Conservation (phyloP, 768 basidiomycete species). For the Mycena galopus region DNA sequence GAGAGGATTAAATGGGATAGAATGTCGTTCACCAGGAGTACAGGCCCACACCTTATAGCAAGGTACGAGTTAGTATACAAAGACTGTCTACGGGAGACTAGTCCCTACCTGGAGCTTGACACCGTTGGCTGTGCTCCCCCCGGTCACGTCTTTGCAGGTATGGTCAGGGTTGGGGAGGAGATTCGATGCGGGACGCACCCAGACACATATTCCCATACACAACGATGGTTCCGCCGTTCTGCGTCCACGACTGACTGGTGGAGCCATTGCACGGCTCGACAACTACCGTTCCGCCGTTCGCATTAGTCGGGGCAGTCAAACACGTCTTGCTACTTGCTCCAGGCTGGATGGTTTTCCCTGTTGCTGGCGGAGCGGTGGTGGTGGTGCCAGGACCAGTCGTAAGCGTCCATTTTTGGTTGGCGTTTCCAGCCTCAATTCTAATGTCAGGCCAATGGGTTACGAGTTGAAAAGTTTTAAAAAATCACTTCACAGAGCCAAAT, state of each 20-base stretch:
- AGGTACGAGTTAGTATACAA: too few relatives aligned
- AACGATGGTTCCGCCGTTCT: neutral
- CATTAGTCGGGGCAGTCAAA: slow-evolving; percentile 11
- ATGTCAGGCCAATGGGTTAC: neutral
- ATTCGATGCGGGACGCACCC: neutral
- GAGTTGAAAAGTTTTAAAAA: too few relatives aligned
- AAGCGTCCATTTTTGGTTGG: slow-evolving; percentile 19
- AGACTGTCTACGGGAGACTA: too few relatives aligned
- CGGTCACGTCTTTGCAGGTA: neutral
- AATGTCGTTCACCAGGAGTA: too few relatives aligned
- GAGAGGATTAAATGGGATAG: too few relatives aligned
- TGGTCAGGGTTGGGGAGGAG: neutral
- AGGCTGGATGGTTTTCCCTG: slow-evolving; percentile 10
- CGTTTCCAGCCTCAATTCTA: neutral
- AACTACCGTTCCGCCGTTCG: slow-evolving; percentile 2
- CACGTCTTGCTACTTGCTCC: slow-evolving; percentile 16
- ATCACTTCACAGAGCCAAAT: too few relatives aligned
- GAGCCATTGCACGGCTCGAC: neutral
- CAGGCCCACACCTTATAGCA: neutral
- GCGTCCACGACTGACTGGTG: neutral
- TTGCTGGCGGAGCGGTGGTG: neutral
- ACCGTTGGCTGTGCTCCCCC: neutral
- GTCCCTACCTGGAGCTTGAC: neutral
- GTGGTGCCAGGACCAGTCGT: slow-evolving; percentile 19
- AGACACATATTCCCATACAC: neutral